A percentile compares a stretch with the other conserved stretches of the same genome.
Evolutionary conservation across 176 grass and related monocot species (phyloP).

Genomic region (Eragrostis nindensis): DNA sequence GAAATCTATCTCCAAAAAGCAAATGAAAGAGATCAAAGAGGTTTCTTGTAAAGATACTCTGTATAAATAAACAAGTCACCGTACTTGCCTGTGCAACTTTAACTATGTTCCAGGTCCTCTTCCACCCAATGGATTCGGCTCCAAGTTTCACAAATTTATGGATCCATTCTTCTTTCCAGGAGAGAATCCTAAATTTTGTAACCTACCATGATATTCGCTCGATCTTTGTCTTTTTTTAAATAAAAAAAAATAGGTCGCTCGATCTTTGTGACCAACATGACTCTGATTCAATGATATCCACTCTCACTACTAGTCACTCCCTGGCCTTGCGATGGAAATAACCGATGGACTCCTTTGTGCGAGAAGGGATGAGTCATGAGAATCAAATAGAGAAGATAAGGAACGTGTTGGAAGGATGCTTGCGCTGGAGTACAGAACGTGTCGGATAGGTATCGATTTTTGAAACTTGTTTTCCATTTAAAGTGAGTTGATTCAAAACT

Average conservation of each 20-base stretch:
- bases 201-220: background rate
- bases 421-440: too few species aligned
- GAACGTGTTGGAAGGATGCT: too few species aligned
- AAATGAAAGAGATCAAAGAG: too few species aligned
- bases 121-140: background rate
- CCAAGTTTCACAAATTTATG: background rate
- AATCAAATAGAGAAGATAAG: background rate
- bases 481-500: too few species aligned
- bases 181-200: background rate
- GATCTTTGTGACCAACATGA: background rate
- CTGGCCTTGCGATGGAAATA: background rate
- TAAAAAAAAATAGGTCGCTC: too few species aligned
- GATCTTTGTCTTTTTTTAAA: background rate
- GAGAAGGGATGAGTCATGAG: background rate
- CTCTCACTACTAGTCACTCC: too few species aligned
- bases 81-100: too few species aligned
- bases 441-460: too few species aligned
- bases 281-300: too few species aligned
- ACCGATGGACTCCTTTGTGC: too few species aligned
- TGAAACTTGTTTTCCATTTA: too few species aligned
- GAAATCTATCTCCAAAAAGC: background rate
- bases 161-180: background rate
- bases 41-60: background rate
- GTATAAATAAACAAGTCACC: too few species aligned
- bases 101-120: background rate